Conservation (phyloP, 148 eudicot species). For the Rhododendron vialii region DNA sequence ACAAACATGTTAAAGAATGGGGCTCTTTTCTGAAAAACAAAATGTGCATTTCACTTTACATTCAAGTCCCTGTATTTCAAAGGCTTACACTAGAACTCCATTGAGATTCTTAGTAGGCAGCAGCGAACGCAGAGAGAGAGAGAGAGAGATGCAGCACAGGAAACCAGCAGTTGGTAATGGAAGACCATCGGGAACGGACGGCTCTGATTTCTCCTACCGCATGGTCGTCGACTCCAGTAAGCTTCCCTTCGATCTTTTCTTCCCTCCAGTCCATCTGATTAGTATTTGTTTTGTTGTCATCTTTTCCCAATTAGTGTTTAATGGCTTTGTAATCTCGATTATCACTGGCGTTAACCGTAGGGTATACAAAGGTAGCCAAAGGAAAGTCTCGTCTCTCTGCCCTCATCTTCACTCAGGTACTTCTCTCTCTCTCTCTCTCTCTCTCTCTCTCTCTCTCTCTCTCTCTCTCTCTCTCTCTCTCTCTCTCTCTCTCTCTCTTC, state of each 20-base stretch:
- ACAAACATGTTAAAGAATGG: too few relatives aligned
- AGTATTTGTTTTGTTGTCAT: not conserved
- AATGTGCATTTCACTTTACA: too few relatives aligned
- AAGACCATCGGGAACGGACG: conserved; percentile 87
- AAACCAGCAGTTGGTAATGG: conserved; percentile 29
- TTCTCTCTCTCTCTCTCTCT: not conserved
- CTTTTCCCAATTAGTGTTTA: not conserved
- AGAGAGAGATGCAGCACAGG: conserved; percentile 56
- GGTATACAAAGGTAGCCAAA: conserved; percentile 74
- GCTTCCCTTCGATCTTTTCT: not conserved
- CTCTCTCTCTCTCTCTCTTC: too few relatives aligned
- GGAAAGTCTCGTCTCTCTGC: conserved; percentile 49
- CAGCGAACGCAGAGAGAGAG: not conserved
- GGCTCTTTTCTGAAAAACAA: too few relatives aligned
- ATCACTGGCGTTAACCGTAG: conserved; percentile 19
- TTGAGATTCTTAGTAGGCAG: too few relatives aligned
- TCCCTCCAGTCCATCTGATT: not conserved
- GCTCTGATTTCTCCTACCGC: conserved; percentile 82
- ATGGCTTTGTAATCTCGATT: not conserved
- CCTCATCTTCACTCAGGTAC: conserved; percentile 52
- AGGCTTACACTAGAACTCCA: too few relatives aligned
- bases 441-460: not conserved
- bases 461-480: not conserved
- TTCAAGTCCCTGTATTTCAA: too few relatives aligned
- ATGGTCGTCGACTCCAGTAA: conserved; percentile 88